A percentile compares a stretch with the other conserved stretches of the same genome.
Evolutionary conservation across 176 grass and related monocot genomes (phyloP).

Genomic region (Typha latifolia): DNA sequence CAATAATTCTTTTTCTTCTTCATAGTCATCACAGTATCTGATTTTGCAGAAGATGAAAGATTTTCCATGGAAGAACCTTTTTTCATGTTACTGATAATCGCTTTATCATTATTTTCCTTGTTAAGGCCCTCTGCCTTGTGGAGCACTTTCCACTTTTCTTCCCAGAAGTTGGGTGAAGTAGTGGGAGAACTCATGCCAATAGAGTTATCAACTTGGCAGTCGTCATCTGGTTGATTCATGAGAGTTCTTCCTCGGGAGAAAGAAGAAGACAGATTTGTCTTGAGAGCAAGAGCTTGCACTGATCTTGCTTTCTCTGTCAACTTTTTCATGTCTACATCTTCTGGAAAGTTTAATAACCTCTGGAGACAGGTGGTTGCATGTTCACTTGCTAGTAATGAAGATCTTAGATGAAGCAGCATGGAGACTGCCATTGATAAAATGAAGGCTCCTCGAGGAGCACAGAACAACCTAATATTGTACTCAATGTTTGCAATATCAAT

Average conservation of each 20-base stretch:
- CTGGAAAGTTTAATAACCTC: conserved; percentile 76
- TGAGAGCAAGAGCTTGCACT: conserved; percentile 59
- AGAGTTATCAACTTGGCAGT: neutral
- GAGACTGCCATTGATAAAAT: conserved; percentile 80
- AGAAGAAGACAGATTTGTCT: conserved; percentile 60
- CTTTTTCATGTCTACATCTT: conserved; percentile 54
- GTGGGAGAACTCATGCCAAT: neutral
- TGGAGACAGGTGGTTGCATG: conserved; percentile 79
- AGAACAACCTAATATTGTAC: conserved; percentile 62
- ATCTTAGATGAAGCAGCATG: conserved; percentile 93
- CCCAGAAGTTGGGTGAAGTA: conserved; percentile 65
- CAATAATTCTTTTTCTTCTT: conserved; percentile 19
- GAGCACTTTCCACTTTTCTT: conserved; percentile 87
- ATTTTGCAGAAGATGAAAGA: conserved; percentile 15
- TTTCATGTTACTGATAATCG: conserved; percentile 28
- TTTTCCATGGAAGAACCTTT: conserved; percentile 42
- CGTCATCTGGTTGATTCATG: conserved; percentile 12
- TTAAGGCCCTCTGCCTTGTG: conserved; percentile 29
- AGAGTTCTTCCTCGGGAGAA: conserved; percentile 30
- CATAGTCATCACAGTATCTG: neutral
- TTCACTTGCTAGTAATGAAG: conserved; percentile 77
- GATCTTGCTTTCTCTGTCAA: conserved; percentile 85
- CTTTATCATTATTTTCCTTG: conserved; percentile 18
- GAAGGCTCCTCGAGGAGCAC: conserved; percentile 76
- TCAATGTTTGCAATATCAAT: conserved; percentile 24